These are phyloP conservation scores for Coriaria nepalensis DNA, from an alignment of 306 rosid species.

Conservation along the genomic window DNA sequence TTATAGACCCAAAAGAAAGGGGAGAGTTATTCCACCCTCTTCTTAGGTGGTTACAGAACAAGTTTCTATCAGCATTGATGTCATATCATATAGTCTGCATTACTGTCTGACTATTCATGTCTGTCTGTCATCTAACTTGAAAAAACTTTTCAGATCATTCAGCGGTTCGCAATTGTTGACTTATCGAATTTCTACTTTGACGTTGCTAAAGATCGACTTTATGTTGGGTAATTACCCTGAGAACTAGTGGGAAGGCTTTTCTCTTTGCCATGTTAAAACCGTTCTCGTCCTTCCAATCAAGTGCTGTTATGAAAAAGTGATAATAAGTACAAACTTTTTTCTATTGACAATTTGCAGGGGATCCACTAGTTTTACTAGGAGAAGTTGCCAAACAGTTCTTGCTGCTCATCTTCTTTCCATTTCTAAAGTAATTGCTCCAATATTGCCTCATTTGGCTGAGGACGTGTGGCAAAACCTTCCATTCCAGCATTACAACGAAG, in stretches of 20 bases:
- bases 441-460: conserved; percentile 98
- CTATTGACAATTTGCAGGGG: conserved; percentile 41
- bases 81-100: no score
- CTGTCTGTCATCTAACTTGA: conserved; percentile 11
- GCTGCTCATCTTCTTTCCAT: conserved; percentile 72
- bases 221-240: conserved; percentile 55
- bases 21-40: no score
- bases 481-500: conserved; percentile 40
- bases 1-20: no score
- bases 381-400: conserved; percentile 94
- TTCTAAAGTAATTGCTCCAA: conserved; percentile 69
- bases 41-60: no score
- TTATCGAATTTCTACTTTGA: conserved; percentile 89
- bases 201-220: conserved; percentile 96
- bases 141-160: conserved; percentile 52
- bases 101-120: no score
- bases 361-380: conserved; percentile 68
- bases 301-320: no score
- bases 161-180: conserved; percentile 90
- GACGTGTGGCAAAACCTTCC: conserved; percentile 98
- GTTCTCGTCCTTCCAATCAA: no score
- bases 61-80: no score
- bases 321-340: no score
- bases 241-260: no score
- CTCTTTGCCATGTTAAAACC: no score